A percentile compares a stretch with the other conserved stretches of the same genome.
Conservation (phyloP, 2,329 filamentous ascomycete species). For the Phoma sp. region DNA sequence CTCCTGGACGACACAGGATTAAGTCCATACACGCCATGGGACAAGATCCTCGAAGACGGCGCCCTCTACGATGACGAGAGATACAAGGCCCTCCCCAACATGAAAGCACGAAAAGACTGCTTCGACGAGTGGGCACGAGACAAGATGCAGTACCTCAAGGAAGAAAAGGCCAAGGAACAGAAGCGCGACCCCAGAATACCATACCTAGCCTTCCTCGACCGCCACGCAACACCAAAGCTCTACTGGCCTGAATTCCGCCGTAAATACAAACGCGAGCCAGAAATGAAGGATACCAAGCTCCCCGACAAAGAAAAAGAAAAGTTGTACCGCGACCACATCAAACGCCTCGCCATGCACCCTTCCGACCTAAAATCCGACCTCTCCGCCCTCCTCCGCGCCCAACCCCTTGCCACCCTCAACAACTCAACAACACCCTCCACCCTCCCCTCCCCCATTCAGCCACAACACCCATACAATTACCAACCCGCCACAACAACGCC, state of each 20-base stretch:
- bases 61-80: constrained; percentile 83
- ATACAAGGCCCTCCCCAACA: constrained; percentile 83
- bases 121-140: constrained; percentile 86
- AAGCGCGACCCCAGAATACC: constrained; percentile 83
- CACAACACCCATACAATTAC: too few species aligned
- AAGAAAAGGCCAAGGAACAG: constrained; percentile 74
- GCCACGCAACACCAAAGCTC: constrained; percentile 84
- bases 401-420: constrained; percentile 66
- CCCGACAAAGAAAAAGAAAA: constrained; percentile 76
- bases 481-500: too few species aligned
- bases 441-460: constrained; percentile 67
- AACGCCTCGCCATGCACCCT: constrained; percentile 68
- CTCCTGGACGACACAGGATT: constrained; percentile 82
- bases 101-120: constrained; percentile 78
- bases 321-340: constrained; percentile 76
- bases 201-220: constrained; percentile 81
- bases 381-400: constrained; percentile 66
- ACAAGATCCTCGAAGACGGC: constrained; percentile 83
- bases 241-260: constrained; percentile 98
- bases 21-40: constrained; percentile 90
- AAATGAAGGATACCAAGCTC: constrained; percentile 74
- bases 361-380: constrained; percentile 74
- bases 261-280: constrained; percentile 81
- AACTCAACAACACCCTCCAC: constrained; percentile 61
- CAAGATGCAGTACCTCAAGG: constrained; percentile 74